These are phyloP conservation scores for Kalmanozyma brasiliensis DNA, from an alignment of 1,284 basidiomycete genomes.

Conservation along the genomic window DNA sequence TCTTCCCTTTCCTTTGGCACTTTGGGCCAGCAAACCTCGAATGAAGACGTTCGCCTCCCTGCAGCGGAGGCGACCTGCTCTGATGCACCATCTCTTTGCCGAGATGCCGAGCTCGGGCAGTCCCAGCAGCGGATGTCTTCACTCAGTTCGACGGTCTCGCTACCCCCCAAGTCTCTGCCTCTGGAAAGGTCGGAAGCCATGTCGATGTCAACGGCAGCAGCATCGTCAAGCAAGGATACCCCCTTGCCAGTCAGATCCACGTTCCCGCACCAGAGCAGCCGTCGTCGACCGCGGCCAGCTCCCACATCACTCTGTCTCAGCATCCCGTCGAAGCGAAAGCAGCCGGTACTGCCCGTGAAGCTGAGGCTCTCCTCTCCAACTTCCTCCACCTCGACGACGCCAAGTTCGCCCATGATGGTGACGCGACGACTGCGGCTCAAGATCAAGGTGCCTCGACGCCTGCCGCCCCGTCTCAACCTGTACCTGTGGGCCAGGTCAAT, in stretches of 20 bases:
- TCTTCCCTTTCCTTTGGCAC: conserved; percentile 25
- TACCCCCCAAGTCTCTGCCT: conserved; percentile 12
- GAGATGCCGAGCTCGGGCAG: conserved; percentile 48
- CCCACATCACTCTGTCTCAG: conserved; percentile 25
- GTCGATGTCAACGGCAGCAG: conserved; percentile 60
- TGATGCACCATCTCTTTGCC: conserved; percentile 33
- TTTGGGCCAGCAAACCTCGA: conserved; percentile 34
- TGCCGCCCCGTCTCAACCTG: conserved; percentile 40
- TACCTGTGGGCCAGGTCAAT: conserved; percentile 43
- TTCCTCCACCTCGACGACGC: conserved; percentile 50
- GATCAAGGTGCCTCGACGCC: conserved; percentile 47
- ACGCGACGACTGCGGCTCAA: conserved; percentile 46
- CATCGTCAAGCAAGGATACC: conserved; percentile 44
- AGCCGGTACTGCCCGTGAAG: conserved; percentile 46
- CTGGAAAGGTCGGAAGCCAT: conserved; percentile 27
- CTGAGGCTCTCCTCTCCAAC: conserved; percentile 54
- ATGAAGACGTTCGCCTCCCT: conserved; percentile 64
- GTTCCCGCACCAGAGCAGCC: conserved; percentile 33
- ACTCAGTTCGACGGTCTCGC: conserved; percentile 32
- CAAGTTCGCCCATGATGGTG: conserved; percentile 39
- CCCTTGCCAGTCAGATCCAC: conserved; percentile 26
- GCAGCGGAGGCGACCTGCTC: conserved; percentile 66
- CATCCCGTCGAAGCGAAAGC: conserved; percentile 36
- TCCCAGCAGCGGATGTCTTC: conserved; percentile 64
- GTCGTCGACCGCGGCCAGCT: conserved; percentile 38